Conservation (phyloP, 139 green algal species). For the Auxenochlorella pyrenoidosa region DNA sequence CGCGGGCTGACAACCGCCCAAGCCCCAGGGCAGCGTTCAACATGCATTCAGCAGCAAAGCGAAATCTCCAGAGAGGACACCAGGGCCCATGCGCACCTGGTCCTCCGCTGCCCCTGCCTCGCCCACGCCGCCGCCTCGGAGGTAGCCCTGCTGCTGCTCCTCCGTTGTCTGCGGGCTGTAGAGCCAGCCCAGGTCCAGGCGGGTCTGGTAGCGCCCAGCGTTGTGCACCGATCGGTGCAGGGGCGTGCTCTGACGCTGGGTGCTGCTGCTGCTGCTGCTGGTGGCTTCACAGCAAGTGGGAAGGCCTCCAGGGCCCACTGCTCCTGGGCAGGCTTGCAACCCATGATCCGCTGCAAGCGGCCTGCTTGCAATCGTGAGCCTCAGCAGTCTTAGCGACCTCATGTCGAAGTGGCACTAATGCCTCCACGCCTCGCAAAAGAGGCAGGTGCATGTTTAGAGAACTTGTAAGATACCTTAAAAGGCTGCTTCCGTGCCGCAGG, state of each 20-base stretch:
- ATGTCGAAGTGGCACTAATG: neutral
- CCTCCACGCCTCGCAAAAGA: no score
- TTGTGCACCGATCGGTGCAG: neutral
- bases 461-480: no score
- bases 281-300: neutral
- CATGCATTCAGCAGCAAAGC: no score
- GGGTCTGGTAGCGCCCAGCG: neutral
- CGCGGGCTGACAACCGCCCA: no score
- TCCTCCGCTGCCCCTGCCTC: no score
- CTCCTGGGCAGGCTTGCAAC: neutral
- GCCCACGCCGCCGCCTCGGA: neutral
- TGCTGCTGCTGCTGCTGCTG: neutral
- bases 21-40: no score
- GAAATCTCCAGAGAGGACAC: no score
- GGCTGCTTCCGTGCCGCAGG: no score
- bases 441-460: no score
- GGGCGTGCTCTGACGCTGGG: neutral
- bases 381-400: neutral
- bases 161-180: constrained; percentile 15
- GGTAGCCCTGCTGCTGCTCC: constrained; percentile 18
- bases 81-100: no score
- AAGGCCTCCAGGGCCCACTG: neutral
- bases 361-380: neutral
- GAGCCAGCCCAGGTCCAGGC: neutral
- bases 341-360: neutral